A percentile compares a stretch with the other conserved stretches of the same genome.
These are phyloP conservation scores for Endothia cerciana DNA, from an alignment of 2,329 filamentous ascomycete genomes.

Conservation along the genomic window DNA sequence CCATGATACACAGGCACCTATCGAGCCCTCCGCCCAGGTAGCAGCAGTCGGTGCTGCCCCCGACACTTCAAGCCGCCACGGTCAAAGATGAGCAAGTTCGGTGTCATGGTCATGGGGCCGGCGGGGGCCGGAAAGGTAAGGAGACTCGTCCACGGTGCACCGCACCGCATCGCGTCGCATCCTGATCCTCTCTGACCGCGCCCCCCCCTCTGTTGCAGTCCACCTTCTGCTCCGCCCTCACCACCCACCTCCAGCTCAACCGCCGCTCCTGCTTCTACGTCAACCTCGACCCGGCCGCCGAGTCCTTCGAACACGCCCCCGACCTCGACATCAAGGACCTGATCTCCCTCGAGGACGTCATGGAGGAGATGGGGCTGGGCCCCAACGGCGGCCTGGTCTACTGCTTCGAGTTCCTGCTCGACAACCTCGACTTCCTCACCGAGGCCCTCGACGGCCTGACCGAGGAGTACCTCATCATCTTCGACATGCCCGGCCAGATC, in stretches of 20 bases:
- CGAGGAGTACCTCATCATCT: constrained; percentile 95
- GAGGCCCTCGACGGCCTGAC: constrained; percentile 83
- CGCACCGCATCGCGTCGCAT: neutral
- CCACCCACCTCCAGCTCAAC: constrained; percentile 88
- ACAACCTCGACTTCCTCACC: constrained; percentile 90
- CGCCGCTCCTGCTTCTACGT: constrained; percentile 96
- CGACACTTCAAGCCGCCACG: neutral
- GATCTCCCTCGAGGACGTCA: constrained; percentile 91
- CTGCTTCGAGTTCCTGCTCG: constrained; percentile 94
- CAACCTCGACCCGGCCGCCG: constrained; percentile 96
- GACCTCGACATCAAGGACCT: constrained; percentile 96
- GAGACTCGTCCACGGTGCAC: constrained; percentile 33
- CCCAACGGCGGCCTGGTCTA: constrained; percentile 94
- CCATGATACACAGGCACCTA: neutral
- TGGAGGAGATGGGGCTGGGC: constrained; percentile 90
- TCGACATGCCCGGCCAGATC: constrained; percentile 99
- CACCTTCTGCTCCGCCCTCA: constrained; percentile 92
- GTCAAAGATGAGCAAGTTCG: constrained; percentile 86
- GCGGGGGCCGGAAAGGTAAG: constrained; percentile 88
- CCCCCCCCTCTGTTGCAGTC: constrained; percentile 55
- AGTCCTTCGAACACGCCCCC: constrained; percentile 87
- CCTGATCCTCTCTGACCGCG: constrained; percentile 6
- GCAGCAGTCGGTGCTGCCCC: too few relatives aligned
- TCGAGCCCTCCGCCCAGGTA: neutral
- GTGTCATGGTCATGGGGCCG: constrained; percentile 93